phyloP scores from a whole-genome alignment of 1,284 basidiomycete species.

The Caloboletus firmus region DNA sequence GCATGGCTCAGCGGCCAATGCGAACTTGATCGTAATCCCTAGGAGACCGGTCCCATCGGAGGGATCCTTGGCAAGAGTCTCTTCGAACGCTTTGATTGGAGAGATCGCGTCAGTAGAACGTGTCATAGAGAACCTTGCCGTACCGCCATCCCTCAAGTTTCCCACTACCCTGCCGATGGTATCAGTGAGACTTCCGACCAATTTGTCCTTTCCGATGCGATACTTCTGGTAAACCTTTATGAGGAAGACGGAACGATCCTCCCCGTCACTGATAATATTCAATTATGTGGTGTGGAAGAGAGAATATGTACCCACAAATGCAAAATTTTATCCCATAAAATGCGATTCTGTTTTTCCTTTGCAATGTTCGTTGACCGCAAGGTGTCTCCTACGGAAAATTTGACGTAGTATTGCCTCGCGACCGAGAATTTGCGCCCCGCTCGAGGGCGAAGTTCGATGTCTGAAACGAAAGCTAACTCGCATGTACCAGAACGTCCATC shows the following conservation, averaged over 20 bases:
- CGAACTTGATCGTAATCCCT: not conserved
- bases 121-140: not conserved
- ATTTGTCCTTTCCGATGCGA: not conserved
- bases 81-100: constrained; percentile 5
- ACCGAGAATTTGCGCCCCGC: not conserved
- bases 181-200: not conserved
- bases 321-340: not conserved
- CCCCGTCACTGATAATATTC: not conserved
- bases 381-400: not conserved
- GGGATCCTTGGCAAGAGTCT: not conserved
- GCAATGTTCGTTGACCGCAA: not conserved
- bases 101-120: not conserved
- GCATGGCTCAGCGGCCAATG: not conserved
- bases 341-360: not conserved
- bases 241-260: not conserved
- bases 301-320: constrained; percentile 5
- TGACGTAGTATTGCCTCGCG: not conserved
- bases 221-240: not conserved
- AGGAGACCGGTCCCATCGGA: not conserved
- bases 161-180: not conserved
- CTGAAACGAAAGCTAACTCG: not conserved
- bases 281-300: not conserved
- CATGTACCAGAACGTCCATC: not conserved
- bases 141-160: constrained; percentile 1
- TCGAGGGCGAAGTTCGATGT: constrained; percentile 3